These are phyloP conservation scores for Cordyceps fumosorosea DNA, from an alignment of 2,329 filamentous ascomycete species.

Conservation along the genomic window DNA sequence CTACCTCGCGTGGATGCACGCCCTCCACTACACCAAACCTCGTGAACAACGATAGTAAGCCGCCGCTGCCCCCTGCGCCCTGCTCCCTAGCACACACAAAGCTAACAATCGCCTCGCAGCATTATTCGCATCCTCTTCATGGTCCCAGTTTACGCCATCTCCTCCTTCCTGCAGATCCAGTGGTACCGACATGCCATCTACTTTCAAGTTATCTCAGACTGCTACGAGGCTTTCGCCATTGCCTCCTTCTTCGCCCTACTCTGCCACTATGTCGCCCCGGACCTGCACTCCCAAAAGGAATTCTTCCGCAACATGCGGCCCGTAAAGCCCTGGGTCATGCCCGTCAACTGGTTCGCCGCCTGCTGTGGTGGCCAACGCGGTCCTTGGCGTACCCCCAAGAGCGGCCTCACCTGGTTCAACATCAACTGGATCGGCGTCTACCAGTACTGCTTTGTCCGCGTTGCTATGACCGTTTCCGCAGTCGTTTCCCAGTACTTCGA, in stretches of 20 bases:
- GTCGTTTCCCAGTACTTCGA: constrained; percentile 64
- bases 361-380: constrained; percentile 65
- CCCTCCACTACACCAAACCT: constrained; percentile 53
- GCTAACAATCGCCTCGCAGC: constrained; percentile 32
- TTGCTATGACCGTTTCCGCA: constrained; percentile 71
- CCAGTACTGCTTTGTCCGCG: constrained; percentile 78
- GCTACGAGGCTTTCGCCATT: constrained; percentile 85
- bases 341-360: constrained; percentile 62
- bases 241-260: constrained; percentile 79
- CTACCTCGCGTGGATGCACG: constrained; percentile 53
- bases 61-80: background rate
- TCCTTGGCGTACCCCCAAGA: constrained; percentile 65
- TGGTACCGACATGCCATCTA: constrained; percentile 76
- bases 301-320: constrained; percentile 67
- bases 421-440: constrained; percentile 77
- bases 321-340: constrained; percentile 67
- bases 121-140: constrained; percentile 86
- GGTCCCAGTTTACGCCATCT: constrained; percentile 73
- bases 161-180: constrained; percentile 65
- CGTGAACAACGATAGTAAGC: constrained; percentile 51
- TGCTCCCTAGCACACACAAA: background rate
- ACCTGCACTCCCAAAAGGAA: constrained; percentile 72
- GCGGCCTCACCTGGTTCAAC: constrained; percentile 87
- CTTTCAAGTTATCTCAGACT: constrained; percentile 73
- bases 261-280: constrained; percentile 72